Evolutionary conservation across 805 yeast genomes (phyloP), one percentile per base, ranked within the genome.

Genomic region (Babjeviella inositovora): DNA sequence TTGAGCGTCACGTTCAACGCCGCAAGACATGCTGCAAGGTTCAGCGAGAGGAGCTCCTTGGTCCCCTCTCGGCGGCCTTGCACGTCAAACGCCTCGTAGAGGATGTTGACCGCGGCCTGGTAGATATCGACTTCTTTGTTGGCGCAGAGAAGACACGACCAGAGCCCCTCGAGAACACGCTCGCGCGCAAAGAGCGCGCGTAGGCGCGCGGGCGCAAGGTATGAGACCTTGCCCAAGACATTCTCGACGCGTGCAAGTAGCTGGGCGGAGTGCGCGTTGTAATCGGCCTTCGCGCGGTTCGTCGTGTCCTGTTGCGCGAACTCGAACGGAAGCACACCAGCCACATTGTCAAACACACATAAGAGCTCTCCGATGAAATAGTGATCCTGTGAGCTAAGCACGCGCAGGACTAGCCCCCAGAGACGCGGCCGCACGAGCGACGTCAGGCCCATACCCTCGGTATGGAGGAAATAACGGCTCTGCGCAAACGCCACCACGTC

Each of bases 51-150:
- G 17, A 72, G 39, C 4, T 57, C 60, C 22, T 57, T 64, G n/a
- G 80, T 55, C 17, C 84, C 81, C 42, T 79, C 93, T 17, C 67
- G 47, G 36, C 95, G 62, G 10, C 85, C 94, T 26, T 68, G 71
- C 8, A 72, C 79, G 41, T 82, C 92, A 42, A 67, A 76, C 0
- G 79, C 67, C 32, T 79, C 87, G 35, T 76, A 74, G 3, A 84
- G 41, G 11, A 81, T 56, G 30, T 74, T 74, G 5, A 77, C 59
- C 1, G 85, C 75, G 2, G 73, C 59, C 38, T 80, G 82, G 28
- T 71, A 74, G n/a, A n/a, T n/a, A n/a, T n/a, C n/a, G 4, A 74
- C 45, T 10, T 47, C 49, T 12, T 52, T 52, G 23, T 62, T 54
- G 0, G 84, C 68, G 1, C 85, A 68, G 25, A 81, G 66, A 3